Evolutionary conservation across 345 rosid species (phyloP).

Genomic region (Mangifera indica): DNA sequence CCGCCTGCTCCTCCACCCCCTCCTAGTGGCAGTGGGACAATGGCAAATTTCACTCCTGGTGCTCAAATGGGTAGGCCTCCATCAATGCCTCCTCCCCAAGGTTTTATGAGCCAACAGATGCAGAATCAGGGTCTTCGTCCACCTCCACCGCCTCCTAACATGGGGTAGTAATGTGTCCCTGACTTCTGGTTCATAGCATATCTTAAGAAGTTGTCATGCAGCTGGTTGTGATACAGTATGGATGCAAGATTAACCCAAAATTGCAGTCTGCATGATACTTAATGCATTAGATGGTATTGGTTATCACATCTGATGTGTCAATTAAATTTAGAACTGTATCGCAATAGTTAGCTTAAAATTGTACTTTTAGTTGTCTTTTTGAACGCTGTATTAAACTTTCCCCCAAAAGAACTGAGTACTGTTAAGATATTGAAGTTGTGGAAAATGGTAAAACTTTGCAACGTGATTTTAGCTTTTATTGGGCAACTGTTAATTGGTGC

Average conservation of each 20-base stretch:
- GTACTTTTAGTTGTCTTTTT: not conserved
- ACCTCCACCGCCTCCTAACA: conserved; percentile 27
- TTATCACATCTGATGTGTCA: not conserved
- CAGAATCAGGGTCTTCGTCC: conserved; percentile 28
- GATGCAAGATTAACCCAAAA: not conserved
- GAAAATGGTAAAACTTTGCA: not conserved
- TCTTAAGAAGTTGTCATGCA: not conserved
- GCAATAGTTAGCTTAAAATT: not conserved
- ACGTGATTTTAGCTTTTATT: too few relatives aligned
- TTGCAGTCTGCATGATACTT: not conserved
- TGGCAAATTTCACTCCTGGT: conserved; percentile 65
- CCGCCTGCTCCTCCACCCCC: conserved; percentile 74
- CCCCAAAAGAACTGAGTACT: not conserved
- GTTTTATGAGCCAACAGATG: conserved; percentile 56
- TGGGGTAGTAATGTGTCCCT: conserved; percentile 11
- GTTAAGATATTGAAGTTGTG: not conserved
- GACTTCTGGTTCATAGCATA: not conserved
- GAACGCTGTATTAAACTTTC: not conserved
- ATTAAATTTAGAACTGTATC: conserved; percentile 3
- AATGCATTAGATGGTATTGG: not conserved
- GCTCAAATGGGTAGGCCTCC: conserved; percentile 50
- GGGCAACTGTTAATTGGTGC: too few relatives aligned
- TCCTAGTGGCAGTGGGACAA: conserved; percentile 62
- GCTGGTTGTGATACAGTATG: not conserved
- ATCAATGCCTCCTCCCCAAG: conserved; percentile 45